These are phyloP conservation scores for Chloridella minuta DNA, from an alignment of 352 stramenopile species.

Conservation along the genomic window DNA sequence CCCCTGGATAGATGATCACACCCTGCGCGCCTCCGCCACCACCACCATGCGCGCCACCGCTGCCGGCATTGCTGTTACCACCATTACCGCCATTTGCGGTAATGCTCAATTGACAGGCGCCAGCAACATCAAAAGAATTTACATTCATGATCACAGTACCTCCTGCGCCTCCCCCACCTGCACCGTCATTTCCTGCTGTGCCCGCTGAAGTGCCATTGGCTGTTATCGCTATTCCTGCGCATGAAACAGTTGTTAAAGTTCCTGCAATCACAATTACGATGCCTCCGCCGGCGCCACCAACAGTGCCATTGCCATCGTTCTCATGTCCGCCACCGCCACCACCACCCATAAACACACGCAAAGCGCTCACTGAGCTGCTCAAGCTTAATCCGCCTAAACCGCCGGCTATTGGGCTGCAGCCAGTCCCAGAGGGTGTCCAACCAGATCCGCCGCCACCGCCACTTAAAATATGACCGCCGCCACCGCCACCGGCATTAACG, in stretches of 20 bases:
- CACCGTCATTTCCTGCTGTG: neutral
- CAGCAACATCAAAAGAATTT: neutral
- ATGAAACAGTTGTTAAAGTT: neutral
- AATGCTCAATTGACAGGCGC: neutral
- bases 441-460: neutral
- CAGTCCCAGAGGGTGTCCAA: no score
- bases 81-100: neutral
- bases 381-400: neutral
- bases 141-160: neutral
- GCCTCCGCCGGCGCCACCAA: neutral
- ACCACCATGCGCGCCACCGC: neutral
- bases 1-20: neutral
- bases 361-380: neutral
- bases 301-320: neutral
- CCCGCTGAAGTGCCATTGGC: neutral
- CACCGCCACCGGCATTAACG: neutral
- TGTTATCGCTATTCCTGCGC: neutral
- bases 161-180: neutral
- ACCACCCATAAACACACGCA: neutral
- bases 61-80: no score
- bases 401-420: no score
- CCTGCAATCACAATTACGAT: neutral
- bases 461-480: neutral
- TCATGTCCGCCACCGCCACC: neutral
- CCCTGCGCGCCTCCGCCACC: neutral